Evolutionary conservation across 805 yeast genomes (phyloP), one percentile per base, ranked within the genome.

Genomic region (Groenewaldozyma salmanticensis): DNA sequence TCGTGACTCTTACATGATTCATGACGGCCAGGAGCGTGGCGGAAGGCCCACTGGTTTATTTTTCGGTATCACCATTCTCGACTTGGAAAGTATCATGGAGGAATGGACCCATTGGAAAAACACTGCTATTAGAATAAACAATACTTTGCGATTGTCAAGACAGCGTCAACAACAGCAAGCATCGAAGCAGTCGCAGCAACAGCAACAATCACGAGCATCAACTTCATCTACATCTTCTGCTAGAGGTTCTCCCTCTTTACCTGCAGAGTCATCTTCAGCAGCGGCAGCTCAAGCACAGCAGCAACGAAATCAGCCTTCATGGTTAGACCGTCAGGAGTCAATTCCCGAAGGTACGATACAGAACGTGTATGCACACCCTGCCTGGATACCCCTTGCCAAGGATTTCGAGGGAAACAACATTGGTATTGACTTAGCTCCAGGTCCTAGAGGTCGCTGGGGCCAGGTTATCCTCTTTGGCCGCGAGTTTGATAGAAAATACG

Each of bases 381-480:
- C 74, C 53, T 90, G 98, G 98, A 77, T 90, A 44, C 97, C 98
- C 2, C 61, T 90, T 39, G 76, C 84, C 31, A 85, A 90, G 37
- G 98, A 90, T 59, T 77, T 75, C 40, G 80, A 77, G 18, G 98
- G 98, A 35, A 90, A 90, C 64, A 88, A 87, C 60, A 79, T 90
- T 48, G 98, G 87, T 39, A 67, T 92, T 13, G 98, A 90, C 63
- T 70, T 90, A 45, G 79, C 84, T 2, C 90, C 92, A 1, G 95
- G 86, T 5, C 72, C 79, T 6, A 64, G 65, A 21, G 95, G 96
- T 35, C 70, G 67, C 43, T 77, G 82, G 74, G 98, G 97, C 31
- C 98, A 90, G 64, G 81, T 92, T 16, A 90, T 90, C 47, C 57
- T 88, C 41, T 90, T 84, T 60, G 98, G 98, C 31, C 78, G 96